phyloP scores from a whole-genome alignment of 805 yeast genomes.

The Nakazawaea laoshanensis region DNA sequence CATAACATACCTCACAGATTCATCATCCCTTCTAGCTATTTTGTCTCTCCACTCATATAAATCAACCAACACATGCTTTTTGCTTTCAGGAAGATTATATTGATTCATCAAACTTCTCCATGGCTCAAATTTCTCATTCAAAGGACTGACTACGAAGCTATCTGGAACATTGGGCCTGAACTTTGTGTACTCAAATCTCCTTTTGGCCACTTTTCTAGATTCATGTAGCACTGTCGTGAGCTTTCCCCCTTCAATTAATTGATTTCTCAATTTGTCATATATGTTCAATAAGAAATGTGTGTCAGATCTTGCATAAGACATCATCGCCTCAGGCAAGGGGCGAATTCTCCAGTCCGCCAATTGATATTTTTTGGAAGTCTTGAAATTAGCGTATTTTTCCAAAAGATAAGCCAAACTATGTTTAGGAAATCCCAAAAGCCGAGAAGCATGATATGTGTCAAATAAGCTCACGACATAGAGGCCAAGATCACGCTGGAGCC shows the following conservation, averaged over 20 bases:
- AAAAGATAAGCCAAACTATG: constrained; percentile 79
- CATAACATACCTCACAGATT: constrained; percentile 77
- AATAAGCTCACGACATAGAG: constrained; percentile 81
- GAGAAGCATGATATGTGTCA: constrained; percentile 90
- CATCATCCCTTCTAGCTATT: constrained; percentile 70
- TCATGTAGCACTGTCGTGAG: constrained; percentile 58
- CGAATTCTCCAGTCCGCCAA: constrained; percentile 94
- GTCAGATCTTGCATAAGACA: constrained; percentile 86
- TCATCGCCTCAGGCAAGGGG: constrained; percentile 71
- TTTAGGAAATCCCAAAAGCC: constrained; percentile 68
- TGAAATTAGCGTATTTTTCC: constrained; percentile 72
- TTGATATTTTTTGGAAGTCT: constrained; percentile 90
- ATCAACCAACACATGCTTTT: constrained; percentile 45
- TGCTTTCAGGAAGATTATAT: constrained; percentile 51
- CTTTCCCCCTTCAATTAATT: constrained; percentile 41
- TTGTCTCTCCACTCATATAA: constrained; percentile 80
- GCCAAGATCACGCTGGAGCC: constrained; percentile 96
- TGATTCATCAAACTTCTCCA: constrained; percentile 57
- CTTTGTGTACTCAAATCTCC: constrained; percentile 74
- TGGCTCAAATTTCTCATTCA: constrained; percentile 48
- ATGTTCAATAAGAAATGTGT: constrained; percentile 85
- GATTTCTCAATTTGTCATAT: constrained; percentile 63
- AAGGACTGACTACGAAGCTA: constrained; percentile 36
- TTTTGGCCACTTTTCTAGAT: constrained; percentile 70
- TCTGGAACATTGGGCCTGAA: constrained; percentile 37